These are phyloP conservation scores for Warburgia ugandensis DNA, from an alignment of 164 flowering plant species.

Conservation along the genomic window DNA sequence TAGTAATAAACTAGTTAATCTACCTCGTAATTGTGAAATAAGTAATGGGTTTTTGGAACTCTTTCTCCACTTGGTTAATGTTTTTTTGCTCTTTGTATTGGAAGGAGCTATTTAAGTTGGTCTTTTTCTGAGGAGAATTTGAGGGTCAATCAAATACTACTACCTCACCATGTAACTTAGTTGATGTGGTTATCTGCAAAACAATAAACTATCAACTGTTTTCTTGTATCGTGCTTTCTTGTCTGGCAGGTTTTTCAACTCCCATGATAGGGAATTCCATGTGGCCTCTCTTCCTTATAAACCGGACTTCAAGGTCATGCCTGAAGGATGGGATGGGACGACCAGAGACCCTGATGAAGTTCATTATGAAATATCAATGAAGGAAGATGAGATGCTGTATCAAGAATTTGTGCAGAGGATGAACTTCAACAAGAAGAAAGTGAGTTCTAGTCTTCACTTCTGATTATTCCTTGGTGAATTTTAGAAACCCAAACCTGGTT, in stretches of 20 bases:
- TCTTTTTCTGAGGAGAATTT: no score
- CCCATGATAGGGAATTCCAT: constrained; percentile 91
- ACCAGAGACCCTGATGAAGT: constrained; percentile 86
- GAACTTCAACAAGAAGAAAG: constrained; percentile 76
- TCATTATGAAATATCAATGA: constrained; percentile 79
- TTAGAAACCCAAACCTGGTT: no score
- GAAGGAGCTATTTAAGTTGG: no score
- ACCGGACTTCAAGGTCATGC: constrained; percentile 97
- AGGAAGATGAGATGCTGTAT: constrained; percentile 77
- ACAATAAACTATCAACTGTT: not conserved
- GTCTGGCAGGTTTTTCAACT: constrained; percentile 59
- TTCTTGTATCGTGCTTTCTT: no score
- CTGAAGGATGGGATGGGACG: constrained; percentile 97
- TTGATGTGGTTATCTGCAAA: no score
- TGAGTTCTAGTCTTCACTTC: not conserved
- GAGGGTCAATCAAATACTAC: no score
- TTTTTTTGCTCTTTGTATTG: no score
- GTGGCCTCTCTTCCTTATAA: constrained; percentile 90
- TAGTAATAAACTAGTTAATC: no score
- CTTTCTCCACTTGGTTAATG: no score
- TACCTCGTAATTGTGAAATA: no score
- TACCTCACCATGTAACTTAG: no score
- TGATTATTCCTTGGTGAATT: not conserved
- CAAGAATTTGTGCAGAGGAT: constrained; percentile 70
- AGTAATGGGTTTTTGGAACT: no score